These are phyloP conservation scores for Handroanthus guayacan DNA, from an alignment of 257 asterid species.

Conservation along the genomic window DNA sequence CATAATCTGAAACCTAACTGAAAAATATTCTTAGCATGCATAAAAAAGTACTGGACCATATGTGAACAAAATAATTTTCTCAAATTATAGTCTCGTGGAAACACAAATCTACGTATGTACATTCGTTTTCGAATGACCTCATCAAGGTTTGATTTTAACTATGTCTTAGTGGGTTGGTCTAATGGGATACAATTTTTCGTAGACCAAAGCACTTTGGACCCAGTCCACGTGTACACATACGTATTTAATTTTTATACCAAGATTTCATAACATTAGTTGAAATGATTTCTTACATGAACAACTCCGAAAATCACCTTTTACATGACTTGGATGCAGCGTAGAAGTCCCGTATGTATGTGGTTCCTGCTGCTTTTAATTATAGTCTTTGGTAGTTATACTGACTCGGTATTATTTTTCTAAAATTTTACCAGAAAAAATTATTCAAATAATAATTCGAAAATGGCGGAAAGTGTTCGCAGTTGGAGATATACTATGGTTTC, in stretches of 20 bases:
- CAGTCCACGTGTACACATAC: background rate
- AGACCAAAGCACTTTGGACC: slow-evolving; percentile 36
- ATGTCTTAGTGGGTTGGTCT: slow-evolving; percentile 35
- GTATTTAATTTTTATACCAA: background rate
- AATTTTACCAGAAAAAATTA: background rate
- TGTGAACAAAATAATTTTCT: slow-evolving; percentile 1
- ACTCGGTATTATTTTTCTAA: background rate
- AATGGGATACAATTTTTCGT: background rate
- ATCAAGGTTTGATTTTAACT: slow-evolving; percentile 4
- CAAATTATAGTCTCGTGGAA: background rate
- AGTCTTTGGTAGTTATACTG: slow-evolving; percentile 31
- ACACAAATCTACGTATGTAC: background rate
- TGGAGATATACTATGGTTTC: background rate
- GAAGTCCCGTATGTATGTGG: background rate
- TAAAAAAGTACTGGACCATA: background rate
- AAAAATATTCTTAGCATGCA: background rate
- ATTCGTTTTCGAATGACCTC: background rate
- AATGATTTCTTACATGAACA: background rate
- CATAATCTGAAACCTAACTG: background rate
- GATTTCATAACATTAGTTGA: background rate
- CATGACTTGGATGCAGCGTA: slow-evolving; percentile 2
- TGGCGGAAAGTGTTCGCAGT: slow-evolving; percentile 19
- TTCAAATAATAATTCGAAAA: slow-evolving; percentile 21
- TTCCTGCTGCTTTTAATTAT: background rate
- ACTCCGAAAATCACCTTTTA: background rate